A percentile compares a stretch with the other conserved stretches of the same genome.
phyloP scores from a whole-genome alignment of 805 yeast species.

The Starmerella sp. region DNA sequence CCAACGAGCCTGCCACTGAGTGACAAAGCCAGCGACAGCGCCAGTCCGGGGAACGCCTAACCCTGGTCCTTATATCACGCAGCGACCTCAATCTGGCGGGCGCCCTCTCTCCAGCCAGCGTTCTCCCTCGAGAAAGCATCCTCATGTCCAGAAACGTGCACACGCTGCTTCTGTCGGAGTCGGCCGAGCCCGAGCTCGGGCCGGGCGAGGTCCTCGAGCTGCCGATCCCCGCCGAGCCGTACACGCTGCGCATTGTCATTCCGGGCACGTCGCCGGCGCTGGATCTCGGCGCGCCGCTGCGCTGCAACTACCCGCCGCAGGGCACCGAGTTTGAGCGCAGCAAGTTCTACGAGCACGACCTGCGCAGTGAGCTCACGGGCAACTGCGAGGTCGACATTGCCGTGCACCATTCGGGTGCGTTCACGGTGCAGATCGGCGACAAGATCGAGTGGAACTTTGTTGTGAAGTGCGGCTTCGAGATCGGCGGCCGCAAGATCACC shows the following conservation, averaged over 20 bases:
- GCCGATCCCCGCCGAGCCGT: slow-evolving; percentile 33
- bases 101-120: background rate
- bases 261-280: slow-evolving; percentile 67
- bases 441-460: slow-evolving; percentile 46
- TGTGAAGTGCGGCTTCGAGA: slow-evolving; percentile 63
- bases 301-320: slow-evolving; percentile 58
- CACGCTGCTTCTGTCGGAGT: slow-evolving; percentile 15
- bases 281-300: slow-evolving; percentile 50
- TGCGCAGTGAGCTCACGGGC: slow-evolving; percentile 40
- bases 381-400: slow-evolving; percentile 53
- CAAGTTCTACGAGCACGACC: slow-evolving; percentile 41
- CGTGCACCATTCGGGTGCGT: slow-evolving; percentile 67
- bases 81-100: background rate
- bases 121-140: background rate
- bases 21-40: background rate
- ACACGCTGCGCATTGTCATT: slow-evolving; percentile 46
- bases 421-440: slow-evolving; percentile 59
- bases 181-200: slow-evolving; percentile 26
- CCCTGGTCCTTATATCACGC: background rate
- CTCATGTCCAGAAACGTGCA: background rate
- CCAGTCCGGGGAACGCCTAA: slow-evolving; percentile 1
- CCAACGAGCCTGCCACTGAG: background rate
- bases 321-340: slow-evolving; percentile 43
- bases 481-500: slow-evolving; percentile 48
- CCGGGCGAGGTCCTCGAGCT: slow-evolving; percentile 31